A percentile compares a stretch with the other conserved stretches of the same genome.
Conservation (phyloP, 2,329 filamentous ascomycete species). For the Aspergillus aculeatinus region DNA sequence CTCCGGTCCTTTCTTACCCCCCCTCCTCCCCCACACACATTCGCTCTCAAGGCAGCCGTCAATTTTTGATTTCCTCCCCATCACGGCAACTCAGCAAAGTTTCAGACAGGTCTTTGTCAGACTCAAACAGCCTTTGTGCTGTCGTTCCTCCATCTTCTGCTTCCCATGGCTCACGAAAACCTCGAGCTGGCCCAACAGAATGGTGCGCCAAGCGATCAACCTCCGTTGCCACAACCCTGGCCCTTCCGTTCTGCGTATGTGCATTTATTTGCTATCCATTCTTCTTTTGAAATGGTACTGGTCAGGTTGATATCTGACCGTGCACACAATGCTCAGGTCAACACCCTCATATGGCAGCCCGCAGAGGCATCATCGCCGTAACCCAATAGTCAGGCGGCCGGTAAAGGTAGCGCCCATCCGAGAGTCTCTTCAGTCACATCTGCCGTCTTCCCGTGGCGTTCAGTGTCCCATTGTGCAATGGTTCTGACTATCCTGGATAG, state of each 20-base stretch:
- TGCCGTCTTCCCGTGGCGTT: background rate
- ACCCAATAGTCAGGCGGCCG: constrained; percentile 58
- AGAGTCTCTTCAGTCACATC: background rate
- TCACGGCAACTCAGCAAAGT: background rate
- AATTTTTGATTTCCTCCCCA: constrained; percentile 10
- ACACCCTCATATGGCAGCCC: constrained; percentile 61
- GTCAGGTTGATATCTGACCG: background rate
- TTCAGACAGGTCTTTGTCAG: background rate
- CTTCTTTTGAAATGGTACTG: background rate
- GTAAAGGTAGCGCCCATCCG: constrained; percentile 54
- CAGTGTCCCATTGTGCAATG: background rate
- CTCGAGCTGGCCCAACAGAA: constrained; percentile 18
- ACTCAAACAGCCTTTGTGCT: background rate
- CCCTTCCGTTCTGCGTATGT: constrained; percentile 30
- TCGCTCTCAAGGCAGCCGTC: constrained; percentile 18
- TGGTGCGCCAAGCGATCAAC: constrained; percentile 17
- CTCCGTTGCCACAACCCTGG: constrained; percentile 15
- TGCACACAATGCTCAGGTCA: constrained; percentile 46
- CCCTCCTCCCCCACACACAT: constrained; percentile 21
- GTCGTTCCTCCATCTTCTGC: background rate
- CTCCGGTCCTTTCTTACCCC: constrained; percentile 5
- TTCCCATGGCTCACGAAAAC: constrained; percentile 27
- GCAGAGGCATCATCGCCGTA: constrained; percentile 64
- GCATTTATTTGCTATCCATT: background rate
- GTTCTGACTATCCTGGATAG: constrained; percentile 43